Base-by-base conservation (phyloP, 2,329 filamentous ascomycete genomes). In the Ceratocystis destructans region DNA sequence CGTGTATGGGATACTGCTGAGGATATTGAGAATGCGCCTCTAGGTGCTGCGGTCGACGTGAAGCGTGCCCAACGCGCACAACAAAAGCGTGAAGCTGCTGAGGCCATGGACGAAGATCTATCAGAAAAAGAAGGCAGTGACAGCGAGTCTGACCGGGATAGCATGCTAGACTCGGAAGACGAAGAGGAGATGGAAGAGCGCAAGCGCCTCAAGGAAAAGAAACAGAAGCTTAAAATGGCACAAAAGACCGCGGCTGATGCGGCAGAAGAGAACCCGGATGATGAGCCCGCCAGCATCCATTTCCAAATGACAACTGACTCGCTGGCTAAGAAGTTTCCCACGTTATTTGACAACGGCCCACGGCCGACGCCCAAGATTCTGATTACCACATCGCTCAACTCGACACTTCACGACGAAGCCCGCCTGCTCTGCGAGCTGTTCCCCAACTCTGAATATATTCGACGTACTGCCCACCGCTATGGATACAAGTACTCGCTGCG, bases 401-500 rank as follows among this genome's bases (percentile, higher is more conserved):
- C 89, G 12, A 93, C 87, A 1, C 83, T 97, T 12, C 93, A 99
- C 79, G 76, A 87, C 69, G 85, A 96, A 79, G 92, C 90, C 62
- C 77, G 88, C 68, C 81, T 91, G 50, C 82, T 97, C 68, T 89
- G 87, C 68, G 82, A 83, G 8, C 79, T 97, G 68, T 95, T 97
- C 77, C 93, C 94, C 28, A 92, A 95, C 77, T 80, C 79, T 67
- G 87, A 87, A 75, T 96, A 97, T 77, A 88, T 99, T 71, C 89
- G 86, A 1, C 88, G 94, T 67, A 91, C 89, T 6, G 84, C 86
- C 10, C 91, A 96, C 75, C 85, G 85, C 64, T 90, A 92, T 75
- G 84, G 86, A 7, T 86, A 96, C 80, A 95, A 96, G 74, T 97
- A 96, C 79, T 93, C 88, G 28, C 82, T 99, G 28, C 84, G 89